Evolutionary conservation across 1,284 basidiomycete species (phyloP), one percentile per base, ranked within the genome.

Genomic region (Pseudozyma sp.): DNA sequence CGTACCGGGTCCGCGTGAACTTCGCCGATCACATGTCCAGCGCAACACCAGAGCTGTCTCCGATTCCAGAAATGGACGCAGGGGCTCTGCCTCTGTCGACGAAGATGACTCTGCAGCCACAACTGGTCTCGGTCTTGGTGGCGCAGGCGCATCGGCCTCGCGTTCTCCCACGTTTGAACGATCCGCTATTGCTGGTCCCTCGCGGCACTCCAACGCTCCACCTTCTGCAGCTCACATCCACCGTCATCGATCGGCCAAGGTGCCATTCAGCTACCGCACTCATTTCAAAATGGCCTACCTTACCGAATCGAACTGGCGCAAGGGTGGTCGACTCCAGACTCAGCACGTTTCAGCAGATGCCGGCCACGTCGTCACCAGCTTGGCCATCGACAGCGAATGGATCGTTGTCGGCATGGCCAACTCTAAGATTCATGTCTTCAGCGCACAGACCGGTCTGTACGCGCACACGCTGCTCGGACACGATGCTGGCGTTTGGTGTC

Each of bases 321-420:
- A 88, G 47, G 92, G 92, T 2, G 95, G 95, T 3, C 88, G 89
- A 7, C 86, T 96, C 5, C 88, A 97, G 9, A 87, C 90, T 9
- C 92, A 94, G 81, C 90, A 91, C 52, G 89, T 91, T 51, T 79
- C 82, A 16, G 59, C 90, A 42, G 89, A 93, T 76, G 89, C 88
- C 49, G 91, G 90, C 10, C 64, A 77, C 43, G 92, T 94, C 11
- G 92, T 96, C 42, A 96, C 96, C 0, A 93, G 92, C 3, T 88
- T 97, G 21, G 93, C 94, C 1, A 88, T 97, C 66, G 93, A 97
- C 85, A 86, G 89, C 25, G 90, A 93, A 57, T 94, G 91, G 89
- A 90, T 98, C 78, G 91, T 96, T 44, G 92, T 95, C 25, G 95
- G 94, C 1, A 92, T 97, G 83, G 93, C 93, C 13, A 96, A 93